Percentiles rank a stretch among this genome's conserved stretches.
These are phyloP conservation scores for Purpureocillium lavendulum DNA, from an alignment of 2,329 filamentous ascomycete genomes.

Conservation along the genomic window DNA sequence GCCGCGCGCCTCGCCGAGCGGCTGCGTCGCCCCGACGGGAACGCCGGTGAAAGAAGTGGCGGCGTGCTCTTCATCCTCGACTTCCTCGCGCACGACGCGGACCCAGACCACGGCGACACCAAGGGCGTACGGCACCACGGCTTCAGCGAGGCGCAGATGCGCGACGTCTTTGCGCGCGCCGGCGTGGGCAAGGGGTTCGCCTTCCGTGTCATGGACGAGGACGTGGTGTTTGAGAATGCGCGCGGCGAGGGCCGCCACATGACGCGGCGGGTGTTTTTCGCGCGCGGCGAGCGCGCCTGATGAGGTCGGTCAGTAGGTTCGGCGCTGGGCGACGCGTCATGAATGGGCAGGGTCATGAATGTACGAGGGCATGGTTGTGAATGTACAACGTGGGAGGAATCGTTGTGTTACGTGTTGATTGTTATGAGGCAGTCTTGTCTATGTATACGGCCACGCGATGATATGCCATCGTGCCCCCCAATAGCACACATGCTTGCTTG, in stretches of 20 bases:
- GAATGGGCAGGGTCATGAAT: no score
- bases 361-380: no score
- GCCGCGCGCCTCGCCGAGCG: constrained; percentile 51
- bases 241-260: constrained; percentile 23
- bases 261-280: constrained; percentile 29
- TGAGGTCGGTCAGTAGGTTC: background rate
- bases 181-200: constrained; percentile 50
- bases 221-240: constrained; percentile 31
- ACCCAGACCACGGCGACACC: constrained; percentile 12
- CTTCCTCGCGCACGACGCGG: constrained; percentile 47
- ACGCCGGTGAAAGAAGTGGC: no score
- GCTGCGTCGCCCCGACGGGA: constrained; percentile 43
- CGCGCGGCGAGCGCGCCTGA: constrained; percentile 13
- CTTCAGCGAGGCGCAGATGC: constrained; percentile 53
- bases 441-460: no score
- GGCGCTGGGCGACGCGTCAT: no score
- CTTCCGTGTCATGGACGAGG: constrained; percentile 44
- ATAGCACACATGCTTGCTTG: no score
- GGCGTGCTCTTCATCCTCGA: constrained; percentile 63
- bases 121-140: constrained; percentile 57
- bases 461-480: no score
- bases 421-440: no score
- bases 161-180: constrained; percentile 53
- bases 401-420: no score
- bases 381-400: no score